phyloP scores from a whole-genome alignment of 129 eudicot genomes.

The Calendula officinalis region DNA sequence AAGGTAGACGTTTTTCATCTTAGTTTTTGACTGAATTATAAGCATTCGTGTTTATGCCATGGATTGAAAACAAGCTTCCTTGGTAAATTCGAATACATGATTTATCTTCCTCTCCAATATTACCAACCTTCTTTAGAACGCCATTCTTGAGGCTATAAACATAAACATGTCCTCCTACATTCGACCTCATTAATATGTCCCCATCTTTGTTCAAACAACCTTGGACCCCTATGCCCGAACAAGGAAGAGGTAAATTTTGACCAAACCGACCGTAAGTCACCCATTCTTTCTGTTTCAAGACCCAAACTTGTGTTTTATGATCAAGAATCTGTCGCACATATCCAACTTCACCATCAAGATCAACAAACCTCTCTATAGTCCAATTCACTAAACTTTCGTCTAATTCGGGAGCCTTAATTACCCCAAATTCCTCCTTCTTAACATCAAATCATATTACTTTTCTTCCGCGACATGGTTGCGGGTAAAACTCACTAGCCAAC shows the following conservation, averaged over 20 bases:
- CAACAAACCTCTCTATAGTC: neutral
- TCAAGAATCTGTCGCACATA: neutral
- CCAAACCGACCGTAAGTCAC: neutral
- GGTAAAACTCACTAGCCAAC: neutral
- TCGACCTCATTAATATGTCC: neutral
- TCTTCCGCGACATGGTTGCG: neutral
- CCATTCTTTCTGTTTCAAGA: neutral
- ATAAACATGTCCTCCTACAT: neutral
- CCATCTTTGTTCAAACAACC: neutral
- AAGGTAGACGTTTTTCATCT: neutral
- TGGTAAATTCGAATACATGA: neutral
- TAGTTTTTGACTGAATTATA: neutral
- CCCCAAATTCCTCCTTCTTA: neutral
- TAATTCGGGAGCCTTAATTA: neutral
- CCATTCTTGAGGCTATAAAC: neutral
- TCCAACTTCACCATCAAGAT: conserved; percentile 8
- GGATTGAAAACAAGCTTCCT: neutral
- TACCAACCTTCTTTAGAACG: neutral
- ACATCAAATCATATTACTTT: neutral
- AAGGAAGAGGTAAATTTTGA: neutral
- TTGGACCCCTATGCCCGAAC: neutral
- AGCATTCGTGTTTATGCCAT: conserved; percentile 4
- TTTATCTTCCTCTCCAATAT: neutral
- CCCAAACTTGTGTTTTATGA: neutral
- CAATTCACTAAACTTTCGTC: neutral